A percentile compares a stretch with the other conserved stretches of the same genome.
Evolutionary conservation across 1,139 yeast species (phyloP).

Genomic region (Hemisphaericaspora lyxosophila): DNA sequence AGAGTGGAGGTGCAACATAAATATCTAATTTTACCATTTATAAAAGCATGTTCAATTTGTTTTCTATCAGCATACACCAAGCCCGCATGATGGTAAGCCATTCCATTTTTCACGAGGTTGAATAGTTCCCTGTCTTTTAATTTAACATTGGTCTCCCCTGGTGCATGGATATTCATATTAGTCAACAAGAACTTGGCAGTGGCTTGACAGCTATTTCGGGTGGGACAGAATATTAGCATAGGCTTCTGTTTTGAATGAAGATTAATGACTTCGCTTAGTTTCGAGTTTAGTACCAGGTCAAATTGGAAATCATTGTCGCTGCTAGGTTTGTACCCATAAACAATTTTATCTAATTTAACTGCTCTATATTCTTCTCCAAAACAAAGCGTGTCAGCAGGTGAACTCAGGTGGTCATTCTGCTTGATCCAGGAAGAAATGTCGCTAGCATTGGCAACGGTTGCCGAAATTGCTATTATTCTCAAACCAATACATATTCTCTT

Average conservation of each 20-base stretch:
- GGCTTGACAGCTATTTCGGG: constrained; percentile 45
- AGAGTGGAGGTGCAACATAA: constrained; percentile 60
- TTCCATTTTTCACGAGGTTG: constrained; percentile 29
- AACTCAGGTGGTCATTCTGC: constrained; percentile 13
- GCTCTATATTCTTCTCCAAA: constrained; percentile 51
- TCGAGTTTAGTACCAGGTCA: constrained; percentile 41
- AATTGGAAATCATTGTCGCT: constrained; percentile 43
- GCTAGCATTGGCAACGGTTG: constrained; percentile 52
- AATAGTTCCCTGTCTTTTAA: constrained; percentile 30
- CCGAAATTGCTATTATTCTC: constrained; percentile 54
- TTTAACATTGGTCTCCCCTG: constrained; percentile 3
- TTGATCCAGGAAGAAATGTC: constrained; percentile 51
- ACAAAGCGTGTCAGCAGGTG: constrained; percentile 29
- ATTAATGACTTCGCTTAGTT: constrained; percentile 34
- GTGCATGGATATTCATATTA: background rate
- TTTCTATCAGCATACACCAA: constrained; percentile 44
- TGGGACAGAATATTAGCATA: constrained; percentile 52
- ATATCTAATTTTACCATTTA: constrained; percentile 39
- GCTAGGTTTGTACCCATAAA: constrained; percentile 39
- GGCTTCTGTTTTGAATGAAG: constrained; percentile 41
- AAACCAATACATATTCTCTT: constrained; percentile 34
- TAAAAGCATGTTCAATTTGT: constrained; percentile 44
- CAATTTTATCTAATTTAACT: constrained; percentile 39
- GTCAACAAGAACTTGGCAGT: constrained; percentile 44
- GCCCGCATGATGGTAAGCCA: constrained; percentile 64